phyloP scores from a whole-genome alignment of 805 yeast species.

The Priceomyces castillae region DNA sequence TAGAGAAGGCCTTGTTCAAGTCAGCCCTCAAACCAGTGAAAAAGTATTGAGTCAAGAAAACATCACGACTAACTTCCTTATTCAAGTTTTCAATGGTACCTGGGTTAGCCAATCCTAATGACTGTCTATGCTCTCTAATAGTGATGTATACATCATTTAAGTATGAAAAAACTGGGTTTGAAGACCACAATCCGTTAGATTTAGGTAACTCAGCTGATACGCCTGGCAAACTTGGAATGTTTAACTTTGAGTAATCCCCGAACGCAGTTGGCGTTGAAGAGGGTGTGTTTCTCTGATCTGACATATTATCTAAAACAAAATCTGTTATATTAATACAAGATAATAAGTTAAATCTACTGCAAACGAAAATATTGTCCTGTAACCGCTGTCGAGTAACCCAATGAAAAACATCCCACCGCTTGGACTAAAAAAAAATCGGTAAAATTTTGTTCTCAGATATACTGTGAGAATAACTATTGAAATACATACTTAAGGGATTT shows the following conservation, averaged over 20 bases:
- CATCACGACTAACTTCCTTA: slow-evolving; percentile 93
- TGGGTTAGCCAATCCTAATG: slow-evolving; percentile 83
- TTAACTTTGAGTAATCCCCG: slow-evolving; percentile 59
- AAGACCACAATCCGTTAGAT: slow-evolving; percentile 65
- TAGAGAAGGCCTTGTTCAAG: slow-evolving; percentile 82
- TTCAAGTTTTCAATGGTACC: slow-evolving; percentile 92
- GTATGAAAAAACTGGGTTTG: slow-evolving; percentile 80
- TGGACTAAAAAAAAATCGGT: slow-evolving; percentile 1
- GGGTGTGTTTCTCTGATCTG: slow-evolving; percentile 7
- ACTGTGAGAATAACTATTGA: not conserved
- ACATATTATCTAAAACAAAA: slow-evolving; percentile 3
- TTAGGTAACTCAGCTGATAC: slow-evolving; percentile 53
- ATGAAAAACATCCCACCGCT: slow-evolving; percentile 4
- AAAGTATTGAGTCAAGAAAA: slow-evolving; percentile 81
- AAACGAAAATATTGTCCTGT: not conserved
- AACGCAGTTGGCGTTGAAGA: slow-evolving; percentile 44
- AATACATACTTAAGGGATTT: not conserved
- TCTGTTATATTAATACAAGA: slow-evolving; percentile 1
- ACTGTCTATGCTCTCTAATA: slow-evolving; percentile 72
- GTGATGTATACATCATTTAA: slow-evolving; percentile 71
- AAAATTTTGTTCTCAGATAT: slow-evolving; percentile 5
- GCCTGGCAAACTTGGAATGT: slow-evolving; percentile 56
- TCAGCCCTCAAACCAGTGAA: slow-evolving; percentile 97
- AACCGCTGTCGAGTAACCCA: not conserved
- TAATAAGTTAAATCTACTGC: not conserved